These are phyloP conservation scores for Malus asiatica DNA, from an alignment of 306 rosid species.

Conservation along the genomic window DNA sequence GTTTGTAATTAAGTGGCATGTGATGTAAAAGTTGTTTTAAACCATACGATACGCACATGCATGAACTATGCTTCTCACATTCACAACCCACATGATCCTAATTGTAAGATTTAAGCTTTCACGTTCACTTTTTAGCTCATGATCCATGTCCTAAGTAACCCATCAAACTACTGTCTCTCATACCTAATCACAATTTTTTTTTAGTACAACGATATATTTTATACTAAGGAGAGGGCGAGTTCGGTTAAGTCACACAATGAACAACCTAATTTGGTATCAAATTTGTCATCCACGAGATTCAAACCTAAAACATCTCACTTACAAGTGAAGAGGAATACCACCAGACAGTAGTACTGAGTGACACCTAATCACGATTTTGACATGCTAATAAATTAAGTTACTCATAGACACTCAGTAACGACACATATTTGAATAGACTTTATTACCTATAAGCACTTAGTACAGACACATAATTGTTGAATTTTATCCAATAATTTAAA, in stretches of 20 bases:
- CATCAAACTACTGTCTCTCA: background rate
- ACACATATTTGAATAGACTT: background rate
- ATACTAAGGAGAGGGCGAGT: accelerated
- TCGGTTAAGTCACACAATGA: accelerated
- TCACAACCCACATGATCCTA: background rate
- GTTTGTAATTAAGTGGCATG: background rate
- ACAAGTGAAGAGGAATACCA: too few species aligned
- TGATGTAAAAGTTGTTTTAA: background rate
- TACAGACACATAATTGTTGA: accelerated
- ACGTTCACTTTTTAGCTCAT: background rate
- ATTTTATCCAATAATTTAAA: too few species aligned
- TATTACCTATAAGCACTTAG: background rate
- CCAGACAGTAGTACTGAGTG: accelerated
- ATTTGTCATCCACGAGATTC: accelerated
- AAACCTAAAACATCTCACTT: accelerated
- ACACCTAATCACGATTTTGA: too few species aligned
- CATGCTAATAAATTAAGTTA: background rate
- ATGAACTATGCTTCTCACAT: background rate
- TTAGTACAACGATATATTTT: too few species aligned
- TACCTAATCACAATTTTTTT: too few species aligned
- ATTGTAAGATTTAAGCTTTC: background rate
- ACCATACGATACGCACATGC: background rate
- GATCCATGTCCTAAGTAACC: too few species aligned
- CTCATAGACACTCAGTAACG: accelerated
- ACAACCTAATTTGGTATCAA: too few species aligned